Evolutionary conservation across 352 stramenopile genomes (phyloP), one percentile per base, ranked within the genome.

Genomic region (Globisporangium carolinianum): DNA sequence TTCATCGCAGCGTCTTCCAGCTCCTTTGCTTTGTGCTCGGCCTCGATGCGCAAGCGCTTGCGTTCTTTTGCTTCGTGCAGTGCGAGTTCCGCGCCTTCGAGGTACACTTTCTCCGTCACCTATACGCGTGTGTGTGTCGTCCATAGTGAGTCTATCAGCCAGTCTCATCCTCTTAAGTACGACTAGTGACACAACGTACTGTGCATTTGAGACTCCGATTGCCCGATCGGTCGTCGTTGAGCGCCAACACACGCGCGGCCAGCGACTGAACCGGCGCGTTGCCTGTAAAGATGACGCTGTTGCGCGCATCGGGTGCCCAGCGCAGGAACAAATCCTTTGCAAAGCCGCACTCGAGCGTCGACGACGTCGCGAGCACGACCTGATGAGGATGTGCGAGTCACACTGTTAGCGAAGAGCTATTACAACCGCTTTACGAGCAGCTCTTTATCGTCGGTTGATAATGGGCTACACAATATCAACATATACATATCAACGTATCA

Each of bases 1-100:
- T 95, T 84, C 84, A 95, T 94, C 41, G 84, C 86, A 52, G 86
- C 86, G 55, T 94, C 86, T 53, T 94, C 86, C 47, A 94, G 81
- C 54, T 95, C 84, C 60, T 94, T 93, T 6, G 86, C 86, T 53
- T 93, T 94, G 68, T 86, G 83, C 62, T 95, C 86, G 8, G 84
- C 86, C 55, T 95, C 86, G 6, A 89, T 76, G 4, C 84, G 85
- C 54, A 94, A 71, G 12, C 84, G 71, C 53, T 89, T 87, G 7
- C 86, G 73, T 55, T 95, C 86, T 62, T 95, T 95, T 35, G 87
- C 86, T 64, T 95, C 86, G 55, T 91, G 68, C 1, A 93, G 68
- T 8, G 85, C 84, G n/a, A 95, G 73, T 47, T 95, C 86, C 6
- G 84, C 85, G 46, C 86, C 86, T 65, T 95, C 86, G 18, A 95